These are phyloP conservation scores for Globisporangium emineosum DNA, from an alignment of 352 stramenopile species.

Conservation along the genomic window DNA sequence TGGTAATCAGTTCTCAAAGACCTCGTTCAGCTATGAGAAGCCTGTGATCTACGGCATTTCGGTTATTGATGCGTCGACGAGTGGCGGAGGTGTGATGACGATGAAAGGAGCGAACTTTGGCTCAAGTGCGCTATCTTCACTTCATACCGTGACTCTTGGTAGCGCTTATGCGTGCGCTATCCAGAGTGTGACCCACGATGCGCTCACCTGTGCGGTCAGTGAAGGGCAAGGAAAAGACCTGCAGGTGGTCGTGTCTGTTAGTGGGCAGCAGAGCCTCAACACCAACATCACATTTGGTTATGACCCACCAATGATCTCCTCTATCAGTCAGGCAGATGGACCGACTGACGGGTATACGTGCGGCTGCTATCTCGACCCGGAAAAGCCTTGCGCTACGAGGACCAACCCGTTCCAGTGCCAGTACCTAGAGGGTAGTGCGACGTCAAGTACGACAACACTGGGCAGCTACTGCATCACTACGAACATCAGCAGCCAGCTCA, in stretches of 20 bases:
- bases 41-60: constrained; percentile 38
- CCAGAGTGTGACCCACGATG: constrained; percentile 26
- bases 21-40: constrained; percentile 46
- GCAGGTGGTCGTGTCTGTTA: constrained; percentile 36
- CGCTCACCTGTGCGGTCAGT: constrained; percentile 32
- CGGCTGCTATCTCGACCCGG: constrained; percentile 31
- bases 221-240: constrained; percentile 42
- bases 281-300: constrained; percentile 37
- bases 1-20: constrained; percentile 39
- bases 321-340: constrained; percentile 36
- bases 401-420: constrained; percentile 38
- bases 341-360: constrained; percentile 55
- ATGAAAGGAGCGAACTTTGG: constrained; percentile 55
- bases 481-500: constrained; percentile 16
- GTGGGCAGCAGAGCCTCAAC: constrained; percentile 27
- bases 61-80: constrained; percentile 33
- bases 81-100: constrained; percentile 41
- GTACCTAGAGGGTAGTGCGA: constrained; percentile 23
- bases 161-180: constrained; percentile 34
- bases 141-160: constrained; percentile 31
- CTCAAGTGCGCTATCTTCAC: constrained; percentile 28
- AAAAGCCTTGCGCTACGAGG: constrained; percentile 36
- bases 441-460: constrained; percentile 12
- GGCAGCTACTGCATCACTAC: constrained; percentile 36
- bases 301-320: constrained; percentile 33